Evolutionary conservation across 805 yeast species (phyloP).

Genomic region (Saturnispora dispora): DNA sequence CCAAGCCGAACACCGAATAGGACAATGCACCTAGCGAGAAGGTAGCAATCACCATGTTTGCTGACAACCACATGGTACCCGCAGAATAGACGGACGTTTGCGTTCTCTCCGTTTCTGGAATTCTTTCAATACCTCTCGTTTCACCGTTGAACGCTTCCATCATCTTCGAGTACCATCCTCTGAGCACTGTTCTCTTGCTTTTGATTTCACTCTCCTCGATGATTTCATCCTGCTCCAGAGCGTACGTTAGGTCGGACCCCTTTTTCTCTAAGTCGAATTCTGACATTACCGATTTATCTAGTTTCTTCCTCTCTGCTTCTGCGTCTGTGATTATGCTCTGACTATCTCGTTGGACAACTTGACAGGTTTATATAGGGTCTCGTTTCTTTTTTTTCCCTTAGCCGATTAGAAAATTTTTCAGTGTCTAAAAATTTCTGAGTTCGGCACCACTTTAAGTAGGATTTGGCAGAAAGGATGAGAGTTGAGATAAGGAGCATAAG

Average conservation of each 20-base stretch:
- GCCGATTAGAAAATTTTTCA: background rate
- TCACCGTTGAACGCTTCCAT: constrained; percentile 36
- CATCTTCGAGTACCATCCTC: constrained; percentile 17
- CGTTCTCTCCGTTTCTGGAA: constrained; percentile 70
- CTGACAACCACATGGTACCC: constrained; percentile 86
- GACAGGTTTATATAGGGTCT: background rate
- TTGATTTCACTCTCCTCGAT: constrained; percentile 18
- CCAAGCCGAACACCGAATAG: constrained; percentile 48
- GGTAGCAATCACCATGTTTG: constrained; percentile 81
- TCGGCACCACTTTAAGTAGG: background rate
- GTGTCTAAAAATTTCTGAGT: background rate
- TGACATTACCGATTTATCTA: constrained; percentile 3
- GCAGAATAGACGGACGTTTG: constrained; percentile 60
- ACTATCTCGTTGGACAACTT: background rate
- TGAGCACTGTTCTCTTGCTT: constrained; percentile 5
- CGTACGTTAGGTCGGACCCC: constrained; percentile 15
- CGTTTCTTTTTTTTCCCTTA: background rate
- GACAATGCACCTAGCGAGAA: constrained; percentile 70
- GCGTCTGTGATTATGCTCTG: constrained; percentile 22
- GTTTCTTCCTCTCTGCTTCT: background rate
- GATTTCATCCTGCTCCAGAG: constrained; percentile 10
- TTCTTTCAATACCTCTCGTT: constrained; percentile 70
- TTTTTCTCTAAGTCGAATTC: constrained; percentile 22
- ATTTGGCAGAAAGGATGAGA: background rate
- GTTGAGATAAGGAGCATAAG: background rate